Evolutionary conservation across 1,139 yeast species (phyloP).

Genomic region (Candida smagusa): DNA sequence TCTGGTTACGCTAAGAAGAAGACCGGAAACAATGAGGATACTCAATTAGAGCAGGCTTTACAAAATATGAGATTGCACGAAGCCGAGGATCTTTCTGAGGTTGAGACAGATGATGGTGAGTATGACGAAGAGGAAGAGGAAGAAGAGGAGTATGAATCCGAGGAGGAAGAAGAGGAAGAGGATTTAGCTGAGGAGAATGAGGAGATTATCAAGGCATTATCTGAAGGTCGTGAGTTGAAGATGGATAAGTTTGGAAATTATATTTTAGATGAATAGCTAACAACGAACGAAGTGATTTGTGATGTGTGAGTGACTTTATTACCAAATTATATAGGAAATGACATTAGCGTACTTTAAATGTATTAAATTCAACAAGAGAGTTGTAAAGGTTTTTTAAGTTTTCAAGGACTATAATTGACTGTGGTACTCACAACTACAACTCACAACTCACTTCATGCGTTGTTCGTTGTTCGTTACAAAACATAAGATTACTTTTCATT

Average conservation of each 20-base stretch:
- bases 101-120: constrained; percentile 24
- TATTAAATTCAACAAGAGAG: too few species aligned
- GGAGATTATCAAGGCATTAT: constrained; percentile 65
- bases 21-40: constrained; percentile 46
- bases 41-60: constrained; percentile 76
- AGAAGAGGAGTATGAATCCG: constrained; percentile 18
- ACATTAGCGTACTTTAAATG: too few species aligned
- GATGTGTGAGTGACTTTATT: too few species aligned
- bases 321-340: too few species aligned
- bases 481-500: constrained; percentile 14
- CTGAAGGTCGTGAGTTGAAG: constrained; percentile 58
- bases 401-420: too few species aligned
- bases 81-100: constrained; percentile 28
- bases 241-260: constrained; percentile 83
- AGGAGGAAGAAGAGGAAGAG: constrained; percentile 29
- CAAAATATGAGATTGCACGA: constrained; percentile 54
- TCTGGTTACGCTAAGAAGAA: constrained; percentile 84
- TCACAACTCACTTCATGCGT: too few species aligned
- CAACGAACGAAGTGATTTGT: too few species aligned
- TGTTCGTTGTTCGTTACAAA: too few species aligned
- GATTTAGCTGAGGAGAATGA: constrained; percentile 61
- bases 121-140: constrained; percentile 29
- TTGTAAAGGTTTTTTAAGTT: too few species aligned
- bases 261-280: constrained; percentile 47
- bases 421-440: too few species aligned